phyloP scores from a whole-genome alignment of 768 basidiomycete genomes.

The Auricularia heimuer region DNA sequence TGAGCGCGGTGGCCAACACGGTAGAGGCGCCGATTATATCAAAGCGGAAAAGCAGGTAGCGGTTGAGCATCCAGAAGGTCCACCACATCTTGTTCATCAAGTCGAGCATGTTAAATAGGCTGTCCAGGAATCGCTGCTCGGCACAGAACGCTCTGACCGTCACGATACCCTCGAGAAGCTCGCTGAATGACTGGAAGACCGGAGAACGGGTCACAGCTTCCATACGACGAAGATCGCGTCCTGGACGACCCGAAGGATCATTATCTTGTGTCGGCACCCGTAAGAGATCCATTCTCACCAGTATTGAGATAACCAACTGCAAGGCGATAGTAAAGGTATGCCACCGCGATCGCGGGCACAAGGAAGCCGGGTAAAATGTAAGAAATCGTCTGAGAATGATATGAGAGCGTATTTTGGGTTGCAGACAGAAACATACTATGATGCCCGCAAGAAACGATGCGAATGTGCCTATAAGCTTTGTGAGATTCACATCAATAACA shows the following conservation, averaged over 20 bases:
- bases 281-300: too few relatives aligned
- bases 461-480: conserved; percentile 7
- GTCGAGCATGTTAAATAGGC: conserved; percentile 24
- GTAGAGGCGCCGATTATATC: conserved; percentile 5
- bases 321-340: conserved; percentile 5
- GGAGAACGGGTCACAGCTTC: conserved; percentile 82
- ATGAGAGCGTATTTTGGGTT: too few relatives aligned
- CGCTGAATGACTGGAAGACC: conserved; percentile 74
- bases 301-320: conserved; percentile 3
- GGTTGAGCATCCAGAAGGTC: conserved; percentile 14
- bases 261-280: conserved; percentile 32
- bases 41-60: conserved; percentile 19
- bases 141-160: conserved; percentile 26
- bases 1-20: neutral
- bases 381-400: neutral
- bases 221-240: conserved; percentile 79
- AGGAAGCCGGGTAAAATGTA: conserved; percentile 9
- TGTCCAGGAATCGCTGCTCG: conserved; percentile 21
- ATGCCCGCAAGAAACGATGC: conserved; percentile 9
- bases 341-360: conserved; percentile 6
- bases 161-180: conserved; percentile 37
- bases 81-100: conserved; percentile 20
- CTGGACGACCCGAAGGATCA: conserved; percentile 14
- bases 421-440: neutral
- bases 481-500: too few relatives aligned